These are phyloP conservation scores for Thelonectria discophora DNA, from an alignment of 2,329 filamentous ascomycete species.

Conservation along the genomic window DNA sequence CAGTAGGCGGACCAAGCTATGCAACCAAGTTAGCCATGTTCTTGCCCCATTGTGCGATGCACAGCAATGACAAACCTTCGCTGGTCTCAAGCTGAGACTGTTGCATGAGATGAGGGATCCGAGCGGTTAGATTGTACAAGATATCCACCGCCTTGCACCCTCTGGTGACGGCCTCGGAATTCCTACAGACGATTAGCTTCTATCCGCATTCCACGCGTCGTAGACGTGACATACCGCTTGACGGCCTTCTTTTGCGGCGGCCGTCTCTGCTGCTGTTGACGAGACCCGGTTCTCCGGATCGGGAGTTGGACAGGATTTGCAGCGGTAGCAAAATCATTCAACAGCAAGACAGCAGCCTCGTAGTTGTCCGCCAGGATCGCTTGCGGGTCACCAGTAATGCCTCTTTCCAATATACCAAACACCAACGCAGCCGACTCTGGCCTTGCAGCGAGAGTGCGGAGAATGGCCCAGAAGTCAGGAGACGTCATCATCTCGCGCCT, in stretches of 20 bases:
- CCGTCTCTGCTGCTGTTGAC: slow-evolving; percentile 49
- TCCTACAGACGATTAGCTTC: slow-evolving; percentile 32
- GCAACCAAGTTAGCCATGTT: slow-evolving; percentile 25
- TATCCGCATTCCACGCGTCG: not conserved
- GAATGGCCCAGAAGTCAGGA: slow-evolving; percentile 94
- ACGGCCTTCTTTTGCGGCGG: slow-evolving; percentile 38
- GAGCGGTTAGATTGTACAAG: slow-evolving; percentile 81
- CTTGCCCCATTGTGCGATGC: not conserved
- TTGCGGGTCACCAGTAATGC: slow-evolving; percentile 76
- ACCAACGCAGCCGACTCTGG: slow-evolving; percentile 78
- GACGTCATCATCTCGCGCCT: slow-evolving; percentile 95
- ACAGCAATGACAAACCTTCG: slow-evolving; percentile 67
- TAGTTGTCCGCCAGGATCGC: slow-evolving; percentile 97
- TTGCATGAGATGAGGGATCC: slow-evolving; percentile 87
- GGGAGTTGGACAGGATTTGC: slow-evolving; percentile 76
- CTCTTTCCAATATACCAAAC: slow-evolving; percentile 85
- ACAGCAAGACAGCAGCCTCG: slow-evolving; percentile 81
- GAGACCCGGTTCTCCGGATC: slow-evolving; percentile 73
- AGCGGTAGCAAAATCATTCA: slow-evolving; percentile 89
- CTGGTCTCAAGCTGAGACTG: slow-evolving; percentile 90
- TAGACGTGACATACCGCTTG: slow-evolving; percentile 38
- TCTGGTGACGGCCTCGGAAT: slow-evolving; percentile 70
- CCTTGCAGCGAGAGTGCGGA: slow-evolving; percentile 77
- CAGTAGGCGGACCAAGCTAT: slow-evolving; percentile 98
- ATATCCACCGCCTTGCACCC: slow-evolving; percentile 83